Base-by-base conservation (phyloP, 345 rosid species). In the Geranium brycei region DNA sequence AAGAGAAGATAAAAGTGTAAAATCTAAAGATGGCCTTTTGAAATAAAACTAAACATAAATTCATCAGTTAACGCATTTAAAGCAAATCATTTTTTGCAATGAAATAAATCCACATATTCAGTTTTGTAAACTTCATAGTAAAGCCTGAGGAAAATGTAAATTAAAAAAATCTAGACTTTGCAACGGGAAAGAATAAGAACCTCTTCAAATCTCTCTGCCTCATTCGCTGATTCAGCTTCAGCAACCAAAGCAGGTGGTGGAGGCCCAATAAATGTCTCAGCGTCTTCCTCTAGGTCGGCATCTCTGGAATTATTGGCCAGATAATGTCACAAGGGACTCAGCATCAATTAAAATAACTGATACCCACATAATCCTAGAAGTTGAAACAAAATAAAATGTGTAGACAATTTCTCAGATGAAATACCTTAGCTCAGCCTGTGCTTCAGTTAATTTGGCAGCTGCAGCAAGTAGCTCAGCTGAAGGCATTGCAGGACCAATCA, bases 191-290 rank as follows among this genome's bases (percentile, higher is more conserved):
- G 64, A 51, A 40, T 17, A 13, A 64, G 19, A 16, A 87, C 95
- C 95, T 89, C 95, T 82, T 89, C 98, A 63, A 89, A 89, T 51
- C 93, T 88, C 82, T 92, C 96, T 31, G 98, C 98, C 69, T 92
- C 98, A 60, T 92, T 89, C 17, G 85, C 88, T 18, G 91, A 77
- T 77, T 78, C 96, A 63, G 81, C 96, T 82, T 92, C 96, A 61
- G 95, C 91, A 75, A 87, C 91, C 78, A 89, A 55, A 67, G 95
- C 88, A 19, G 96, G 90, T 31, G 96, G 93, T 23, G 96, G 87
- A 72, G 95, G 95, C 72, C 97, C 96, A 19, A 92, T 77, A 73
- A 92, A 89, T 57, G 82, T 70, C 62, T 82, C 90, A 72, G 76
- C 64, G 76, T 89, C 95, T 81, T 85, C 93, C 72, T 82, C 95